Conservation (phyloP, 163 green algal genomes). For the Chlorella variabilis region DNA sequence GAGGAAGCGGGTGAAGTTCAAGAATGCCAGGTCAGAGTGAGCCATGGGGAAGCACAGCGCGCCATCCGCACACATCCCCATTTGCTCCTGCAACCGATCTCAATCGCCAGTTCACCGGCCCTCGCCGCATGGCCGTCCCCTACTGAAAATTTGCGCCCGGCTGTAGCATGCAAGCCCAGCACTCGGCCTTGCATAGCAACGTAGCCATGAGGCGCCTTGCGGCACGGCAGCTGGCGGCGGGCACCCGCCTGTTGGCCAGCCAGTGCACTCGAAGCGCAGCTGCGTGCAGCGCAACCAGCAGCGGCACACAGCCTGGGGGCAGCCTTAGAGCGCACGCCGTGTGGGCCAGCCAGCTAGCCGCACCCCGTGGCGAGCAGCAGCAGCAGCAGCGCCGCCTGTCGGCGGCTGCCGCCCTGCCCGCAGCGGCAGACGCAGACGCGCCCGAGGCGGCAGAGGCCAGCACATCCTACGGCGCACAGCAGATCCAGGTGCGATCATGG, state of each 20-base stretch:
- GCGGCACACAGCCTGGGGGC: neutral
- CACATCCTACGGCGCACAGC: constrained; percentile 40
- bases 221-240: neutral
- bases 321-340: neutral
- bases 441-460: neutral
- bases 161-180: neutral
- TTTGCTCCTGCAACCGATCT: too few relatives aligned
- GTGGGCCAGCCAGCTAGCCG: neutral
- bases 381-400: constrained; percentile 17
- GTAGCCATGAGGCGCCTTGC: neutral
- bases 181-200: neutral
- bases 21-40: too few relatives aligned
- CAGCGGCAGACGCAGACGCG: constrained; percentile 5
- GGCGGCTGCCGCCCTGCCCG: neutral
- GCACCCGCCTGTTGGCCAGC: constrained; percentile 9
- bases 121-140: too few relatives aligned
- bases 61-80: too few relatives aligned
- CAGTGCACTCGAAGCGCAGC: neutral
- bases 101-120: too few relatives aligned
- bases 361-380: neutral
- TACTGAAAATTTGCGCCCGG: too few relatives aligned
- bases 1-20: too few relatives aligned
- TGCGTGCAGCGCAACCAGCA: neutral
- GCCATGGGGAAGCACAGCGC: too few relatives aligned
- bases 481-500: constrained; percentile 39